Percentiles rank a stretch among this genome's conserved stretches.
These are phyloP conservation scores for Neurospora sp. DNA, from an alignment of 495 filamentous ascomycete genomes.

Conservation along the genomic window DNA sequence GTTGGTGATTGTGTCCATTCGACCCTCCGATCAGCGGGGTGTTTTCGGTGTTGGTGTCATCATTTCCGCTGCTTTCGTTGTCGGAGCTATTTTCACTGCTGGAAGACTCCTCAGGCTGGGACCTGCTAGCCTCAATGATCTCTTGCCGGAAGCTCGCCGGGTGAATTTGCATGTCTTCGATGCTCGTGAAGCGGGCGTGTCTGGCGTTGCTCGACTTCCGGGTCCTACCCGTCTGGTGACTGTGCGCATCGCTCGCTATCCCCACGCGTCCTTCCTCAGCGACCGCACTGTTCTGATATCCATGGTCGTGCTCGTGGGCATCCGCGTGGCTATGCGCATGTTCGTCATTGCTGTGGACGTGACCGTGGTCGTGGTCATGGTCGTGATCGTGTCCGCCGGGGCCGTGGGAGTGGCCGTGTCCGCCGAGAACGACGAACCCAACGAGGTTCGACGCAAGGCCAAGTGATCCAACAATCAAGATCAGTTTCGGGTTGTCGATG, in stretches of 20 bases:
- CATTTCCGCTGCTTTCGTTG: constrained; percentile 38
- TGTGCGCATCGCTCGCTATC: constrained; percentile 5
- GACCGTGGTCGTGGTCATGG: constrained; percentile 51
- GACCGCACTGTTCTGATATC: constrained; percentile 18
- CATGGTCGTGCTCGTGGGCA: constrained; percentile 27
- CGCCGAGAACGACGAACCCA: constrained; percentile 84
- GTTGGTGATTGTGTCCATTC: constrained; percentile 11
- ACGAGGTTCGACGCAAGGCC: constrained; percentile 84
- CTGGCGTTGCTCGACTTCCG: constrained; percentile 43
- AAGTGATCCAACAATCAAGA: constrained; percentile 76
- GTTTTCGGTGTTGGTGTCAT: constrained; percentile 37
- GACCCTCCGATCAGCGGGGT: constrained; percentile 31
- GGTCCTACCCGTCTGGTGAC: constrained; percentile 3
- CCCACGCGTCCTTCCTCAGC: constrained; percentile 21
- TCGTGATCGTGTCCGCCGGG: constrained; percentile 41
- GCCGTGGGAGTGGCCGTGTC: constrained; percentile 81
- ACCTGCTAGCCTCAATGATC: constrained; percentile 66
- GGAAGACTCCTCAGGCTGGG: constrained; percentile 38
- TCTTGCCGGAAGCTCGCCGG: constrained; percentile 86
- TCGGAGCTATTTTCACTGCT: constrained; percentile 44
- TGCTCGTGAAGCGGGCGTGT: constrained; percentile 42
- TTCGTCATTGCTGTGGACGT: constrained; percentile 52
- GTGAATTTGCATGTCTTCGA: constrained; percentile 72
- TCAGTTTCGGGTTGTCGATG: constrained; percentile 72
- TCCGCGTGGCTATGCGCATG: constrained; percentile 58